Base-by-base conservation (phyloP, 2,329 filamentous ascomycete genomes). In the Zalaria obscura region DNA sequence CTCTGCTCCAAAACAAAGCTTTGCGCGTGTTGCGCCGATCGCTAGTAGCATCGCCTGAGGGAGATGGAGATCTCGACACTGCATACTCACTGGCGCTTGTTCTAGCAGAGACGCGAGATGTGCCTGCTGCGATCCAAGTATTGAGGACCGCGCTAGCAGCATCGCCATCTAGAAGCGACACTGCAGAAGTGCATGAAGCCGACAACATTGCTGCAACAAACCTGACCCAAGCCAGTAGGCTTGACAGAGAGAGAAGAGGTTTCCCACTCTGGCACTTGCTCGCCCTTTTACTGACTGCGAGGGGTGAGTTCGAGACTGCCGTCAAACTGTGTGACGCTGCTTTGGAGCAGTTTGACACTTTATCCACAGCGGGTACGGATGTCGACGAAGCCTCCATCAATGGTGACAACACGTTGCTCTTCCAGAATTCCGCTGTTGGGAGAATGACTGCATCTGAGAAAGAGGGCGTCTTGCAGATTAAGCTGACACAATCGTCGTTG, bases 221-320 rank as follows among this genome's bases (percentile, higher is more conserved):
- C 8, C 11, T 9, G 7, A 7, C 11, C 8, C 11, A 4, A 6
- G 11, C 36, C 27, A 9, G 25, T 6, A 25, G 4, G 9, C n/a
- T 27, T 9, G 31, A 27, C 2, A 4, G 26, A 42, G 78, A 86
- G 55, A 68, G 70, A 39, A 70, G 71, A 46, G 53, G 76, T n/a
- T 78, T 96, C 25, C 80, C 88, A 2, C 63, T 95, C 25, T 95
- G 91, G 88, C 91, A 98, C 65, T 70, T 98, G 10, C 70, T 98
- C 37, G 80, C 86, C 0, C 69, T 98, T 25, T 69, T 96, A 25
- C 65, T 96, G 27, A 94, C 85, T 49, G 85, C 87, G 1, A 78
- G 83, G 48, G 83, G 93, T 49, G 87, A 95, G 47, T 93, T 83
- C 52, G 67, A 76, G 39, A 81, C 83, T 58, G 88, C 91, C 2